Percentiles rank a stretch among this genome's conserved stretches.
These are phyloP conservation scores for Suillus brevipes DNA, from an alignment of 768 basidiomycete genomes.

Conservation along the genomic window DNA sequence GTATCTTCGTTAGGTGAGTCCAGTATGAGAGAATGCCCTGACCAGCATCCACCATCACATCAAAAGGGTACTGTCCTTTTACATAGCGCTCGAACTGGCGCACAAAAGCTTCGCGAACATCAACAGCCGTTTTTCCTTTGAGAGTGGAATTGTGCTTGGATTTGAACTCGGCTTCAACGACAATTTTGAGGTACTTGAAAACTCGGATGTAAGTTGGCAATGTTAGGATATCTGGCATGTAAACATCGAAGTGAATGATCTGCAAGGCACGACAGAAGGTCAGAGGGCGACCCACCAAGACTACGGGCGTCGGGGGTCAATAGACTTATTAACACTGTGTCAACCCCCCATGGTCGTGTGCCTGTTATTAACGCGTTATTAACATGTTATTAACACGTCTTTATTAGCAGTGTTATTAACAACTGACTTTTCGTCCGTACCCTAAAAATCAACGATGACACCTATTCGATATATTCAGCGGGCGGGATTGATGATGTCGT, in stretches of 20 bases:
- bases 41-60: no score
- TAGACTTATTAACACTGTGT: neutral
- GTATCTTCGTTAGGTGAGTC: no score
- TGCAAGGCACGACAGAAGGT: neutral
- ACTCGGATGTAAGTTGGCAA: neutral
- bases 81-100: neutral
- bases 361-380: neutral
- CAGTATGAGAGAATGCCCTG: no score
- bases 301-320: slow-evolving; percentile 18
- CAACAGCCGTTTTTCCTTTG: no score
- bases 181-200: neutral
- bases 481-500: no score
- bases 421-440: neutral
- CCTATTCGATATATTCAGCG: no score
- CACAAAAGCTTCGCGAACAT: neutral
- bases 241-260: no score
- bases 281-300: slow-evolving; percentile 12
- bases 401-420: neutral
- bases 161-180: neutral
- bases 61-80: neutral
- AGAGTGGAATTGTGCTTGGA: neutral
- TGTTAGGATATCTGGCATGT: neutral
- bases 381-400: no score
- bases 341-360: neutral
- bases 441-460: no score